Evolutionary conservation across 208 protist genomes (phyloP).

Genomic region (Acanthamoeba quina): DNA sequence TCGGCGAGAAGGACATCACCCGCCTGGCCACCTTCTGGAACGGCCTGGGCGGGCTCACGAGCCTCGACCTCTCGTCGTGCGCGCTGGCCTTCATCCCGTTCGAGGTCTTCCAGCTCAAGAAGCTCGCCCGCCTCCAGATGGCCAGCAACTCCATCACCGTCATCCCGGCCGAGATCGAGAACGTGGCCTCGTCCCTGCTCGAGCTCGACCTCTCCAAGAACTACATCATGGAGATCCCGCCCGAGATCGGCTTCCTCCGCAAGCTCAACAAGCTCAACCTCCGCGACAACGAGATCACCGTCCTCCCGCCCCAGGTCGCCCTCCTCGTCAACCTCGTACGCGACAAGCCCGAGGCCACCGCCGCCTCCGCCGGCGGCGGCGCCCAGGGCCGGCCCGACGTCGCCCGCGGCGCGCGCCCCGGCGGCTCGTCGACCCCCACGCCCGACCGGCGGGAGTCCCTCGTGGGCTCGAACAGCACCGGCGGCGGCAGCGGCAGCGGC

Average conservation of each 20-base stretch:
- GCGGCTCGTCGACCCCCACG: background rate
- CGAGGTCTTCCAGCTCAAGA: conserved; percentile 18
- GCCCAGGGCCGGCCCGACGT: background rate
- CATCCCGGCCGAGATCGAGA: background rate
- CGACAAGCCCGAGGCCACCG: background rate
- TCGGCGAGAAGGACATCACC: background rate
- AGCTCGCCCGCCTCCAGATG: background rate
- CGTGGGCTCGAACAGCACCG: background rate
- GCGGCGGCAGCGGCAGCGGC: no score
- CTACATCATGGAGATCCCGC: conserved; percentile 11
- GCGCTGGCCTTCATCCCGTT: conserved; percentile 13
- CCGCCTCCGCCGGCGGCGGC: background rate
- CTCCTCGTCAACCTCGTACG: background rate
- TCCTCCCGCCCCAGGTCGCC: background rate
- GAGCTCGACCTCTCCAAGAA: conserved; percentile 6
- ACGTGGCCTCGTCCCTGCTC: background rate
- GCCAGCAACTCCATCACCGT: background rate
- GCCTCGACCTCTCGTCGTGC: background rate
- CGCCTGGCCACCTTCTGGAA: conserved; percentile 11
- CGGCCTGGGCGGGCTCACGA: background rate
- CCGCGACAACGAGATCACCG: conserved; percentile 34
- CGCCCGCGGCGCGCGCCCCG: background rate
- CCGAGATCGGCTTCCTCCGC: background rate
- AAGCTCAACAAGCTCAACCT: conserved; percentile 15
- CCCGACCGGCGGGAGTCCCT: background rate